Evolutionary conservation across 768 basidiomycete genomes (phyloP), one percentile per base, ranked within the genome.

Genomic region (Hydnomerulius pinastri): DNA sequence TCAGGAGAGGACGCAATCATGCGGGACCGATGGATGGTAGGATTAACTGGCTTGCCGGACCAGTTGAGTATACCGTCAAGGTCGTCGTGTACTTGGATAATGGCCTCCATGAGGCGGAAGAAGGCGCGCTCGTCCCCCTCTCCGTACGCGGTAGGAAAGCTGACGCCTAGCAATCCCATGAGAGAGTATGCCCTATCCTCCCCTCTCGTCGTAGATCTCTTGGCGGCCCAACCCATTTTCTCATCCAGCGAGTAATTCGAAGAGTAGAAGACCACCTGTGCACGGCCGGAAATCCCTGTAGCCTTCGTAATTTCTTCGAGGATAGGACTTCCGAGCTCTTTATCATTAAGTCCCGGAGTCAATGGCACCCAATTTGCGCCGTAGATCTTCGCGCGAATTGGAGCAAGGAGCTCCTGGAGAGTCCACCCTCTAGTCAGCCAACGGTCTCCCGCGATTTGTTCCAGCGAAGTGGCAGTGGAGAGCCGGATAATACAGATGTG

Each of bases 401-500:
- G 6, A 46, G 23, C 13, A 30, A 32, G 28, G 4, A 57, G 13
- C 56, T n/a, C n/a, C n/a, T n/a, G n/a, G n/a, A n/a, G n/a, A n/a
- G n/a, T n/a, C n/a, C n/a, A n/a, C n/a, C n/a, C 56, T 21, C 53
- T 32, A 7, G 27, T 46, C 27, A 57, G 54, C 56, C 56, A 57
- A n/a, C 33, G 37, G 32, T 53, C 52, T 4, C 25, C 18, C 4
- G 13, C 15, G 21, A 57, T 33, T 21, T 49, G 15, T 11, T 46
- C 23, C 5, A 46, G 32, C 24, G 48, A 48, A 4, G 28, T 37
- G 6, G 44, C 33, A 17, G 30, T 30, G 17, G 44, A 27, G 1
- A 57, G 32, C 38, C 54, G 43, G 2, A 38, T 48, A 21, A 50
- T 23, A 39, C 56, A 57, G 28, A 57, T 27, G 18, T 45, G n/a